Evolutionary conservation across 2,329 filamentous ascomycete species (phyloP), one percentile per base, ranked within the genome.

Genomic region (Penicillium sp.): DNA sequence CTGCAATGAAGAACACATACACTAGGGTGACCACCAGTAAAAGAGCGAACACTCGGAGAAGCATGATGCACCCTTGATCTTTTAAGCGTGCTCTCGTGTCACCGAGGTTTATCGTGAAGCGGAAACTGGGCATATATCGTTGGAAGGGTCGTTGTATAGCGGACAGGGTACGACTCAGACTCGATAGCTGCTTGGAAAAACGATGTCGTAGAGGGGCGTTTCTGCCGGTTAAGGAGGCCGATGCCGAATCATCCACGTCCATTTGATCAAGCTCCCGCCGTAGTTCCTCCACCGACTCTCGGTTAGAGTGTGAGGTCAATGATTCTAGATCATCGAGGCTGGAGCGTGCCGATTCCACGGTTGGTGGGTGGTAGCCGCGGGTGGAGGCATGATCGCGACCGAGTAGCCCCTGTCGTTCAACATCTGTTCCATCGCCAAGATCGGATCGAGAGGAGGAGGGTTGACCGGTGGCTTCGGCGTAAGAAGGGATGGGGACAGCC

Each of bases 221-320:
- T 31, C 58, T 36, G 21, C 50, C 67, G 36, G 55, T 67, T 17
- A 64, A 66, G 39, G 66, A 65, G 19, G 71, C 64, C 54, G 70
- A 68, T 53, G 60, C 73, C 19, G 86, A 85, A 65, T 96, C 91
- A 68, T 91, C 84, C 42, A 96, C 85, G 66, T 96, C 91, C 83
- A 96, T 87, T 82, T 97, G 89, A 70, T 96, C 86, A 79, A 97
- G 88, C 76, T 94, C 90, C 64, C 89, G 84, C 61, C 90, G 86
- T 67, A 94, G 82, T 61, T 87, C 85, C 33, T 84, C 85, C 49
- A 80, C 79, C 63, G 89, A 76, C 79, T 78, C 66, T 73, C 77
- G 67, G 74, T 79, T 73, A 73, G 78, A 82, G 75, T 70, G 82
- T 74, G 75, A 84, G 79, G 72, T 75, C 49, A 79, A 79, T 60